Evolutionary conservation across 1,284 basidiomycete genomes (phyloP).

Genomic region (Inonotus hispidus): DNA sequence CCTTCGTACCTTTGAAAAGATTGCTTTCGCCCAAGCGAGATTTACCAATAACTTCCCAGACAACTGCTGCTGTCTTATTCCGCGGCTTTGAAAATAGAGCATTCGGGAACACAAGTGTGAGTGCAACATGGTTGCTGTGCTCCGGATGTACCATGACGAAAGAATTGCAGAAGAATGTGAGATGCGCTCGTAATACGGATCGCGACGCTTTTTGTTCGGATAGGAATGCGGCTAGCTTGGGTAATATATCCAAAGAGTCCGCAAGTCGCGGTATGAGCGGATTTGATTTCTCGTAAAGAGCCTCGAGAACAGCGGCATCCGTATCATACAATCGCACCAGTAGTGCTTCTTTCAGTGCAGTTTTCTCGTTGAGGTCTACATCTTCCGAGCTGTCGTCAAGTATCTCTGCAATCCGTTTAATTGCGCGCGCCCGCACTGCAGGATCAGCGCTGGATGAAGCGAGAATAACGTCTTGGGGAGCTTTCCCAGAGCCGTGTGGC

Average conservation of each 20-base stretch:
- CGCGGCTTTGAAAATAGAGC: slow-evolving; percentile 69
- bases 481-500: slow-evolving; percentile 2
- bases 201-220: slow-evolving; percentile 19
- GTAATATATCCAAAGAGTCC: slow-evolving; percentile 41
- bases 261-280: slow-evolving; percentile 42
- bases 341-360: slow-evolving; percentile 47
- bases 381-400: slow-evolving; percentile 25
- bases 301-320: slow-evolving; percentile 53
- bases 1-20: slow-evolving; percentile 18
- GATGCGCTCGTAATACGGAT: slow-evolving; percentile 29
- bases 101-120: slow-evolving; percentile 63
- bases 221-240: slow-evolving; percentile 42
- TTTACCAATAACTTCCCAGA: slow-evolving; percentile 57
- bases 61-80: slow-evolving; percentile 52
- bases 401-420: slow-evolving; percentile 42
- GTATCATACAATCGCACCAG: slow-evolving; percentile 64
- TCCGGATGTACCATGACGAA: slow-evolving; percentile 30
- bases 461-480: slow-evolving; percentile 39
- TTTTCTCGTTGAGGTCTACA: slow-evolving; percentile 33
- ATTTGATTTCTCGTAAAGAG: slow-evolving; percentile 52
- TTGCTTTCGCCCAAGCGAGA: slow-evolving; percentile 30
- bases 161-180: slow-evolving; percentile 31
- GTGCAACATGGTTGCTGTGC: slow-evolving; percentile 43
- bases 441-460: slow-evolving; percentile 49
- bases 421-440: slow-evolving; percentile 45